Conservation (phyloP, 257 asterid genomes). For the Primulina tabacum region DNA sequence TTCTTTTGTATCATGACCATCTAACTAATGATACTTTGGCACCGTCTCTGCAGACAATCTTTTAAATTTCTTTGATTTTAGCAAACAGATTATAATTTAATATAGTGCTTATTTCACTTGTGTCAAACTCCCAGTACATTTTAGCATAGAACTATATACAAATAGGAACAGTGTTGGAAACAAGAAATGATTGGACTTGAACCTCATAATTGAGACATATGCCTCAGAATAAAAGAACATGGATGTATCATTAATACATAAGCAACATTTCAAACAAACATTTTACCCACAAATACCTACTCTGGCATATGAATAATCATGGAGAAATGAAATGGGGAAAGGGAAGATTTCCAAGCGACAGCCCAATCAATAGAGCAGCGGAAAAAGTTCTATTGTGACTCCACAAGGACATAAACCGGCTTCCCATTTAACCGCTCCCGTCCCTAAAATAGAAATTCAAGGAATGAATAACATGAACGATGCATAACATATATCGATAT, state of each 20-base stretch:
- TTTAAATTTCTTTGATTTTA: too few relatives aligned
- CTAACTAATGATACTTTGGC: too few relatives aligned
- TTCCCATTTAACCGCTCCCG: constrained; percentile 64
- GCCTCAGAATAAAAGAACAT: neutral
- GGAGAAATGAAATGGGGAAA: constrained; percentile 1
- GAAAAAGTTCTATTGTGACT: constrained; percentile 41
- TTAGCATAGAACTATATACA: neutral
- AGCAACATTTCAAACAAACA: neutral
- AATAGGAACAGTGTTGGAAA: neutral
- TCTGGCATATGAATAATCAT: constrained; percentile 2
- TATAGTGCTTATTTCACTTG: too few relatives aligned
- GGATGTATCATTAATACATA: neutral
- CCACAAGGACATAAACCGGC: constrained; percentile 70
- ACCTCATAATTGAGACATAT: neutral
- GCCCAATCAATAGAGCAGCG: constrained; percentile 6
- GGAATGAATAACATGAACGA: neutral
- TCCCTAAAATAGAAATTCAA: constrained; percentile 38
- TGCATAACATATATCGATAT: too few relatives aligned
- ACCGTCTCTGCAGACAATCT: too few relatives aligned
- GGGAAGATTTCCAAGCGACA: constrained; percentile 6
- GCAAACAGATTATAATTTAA: too few relatives aligned
- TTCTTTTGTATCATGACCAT: neutral
- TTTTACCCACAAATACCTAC: constrained; percentile 11
- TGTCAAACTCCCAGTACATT: neutral
- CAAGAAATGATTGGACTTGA: neutral